Conservation (phyloP, 352 stramenopile genomes). For the Phytophthora hybrid region DNA sequence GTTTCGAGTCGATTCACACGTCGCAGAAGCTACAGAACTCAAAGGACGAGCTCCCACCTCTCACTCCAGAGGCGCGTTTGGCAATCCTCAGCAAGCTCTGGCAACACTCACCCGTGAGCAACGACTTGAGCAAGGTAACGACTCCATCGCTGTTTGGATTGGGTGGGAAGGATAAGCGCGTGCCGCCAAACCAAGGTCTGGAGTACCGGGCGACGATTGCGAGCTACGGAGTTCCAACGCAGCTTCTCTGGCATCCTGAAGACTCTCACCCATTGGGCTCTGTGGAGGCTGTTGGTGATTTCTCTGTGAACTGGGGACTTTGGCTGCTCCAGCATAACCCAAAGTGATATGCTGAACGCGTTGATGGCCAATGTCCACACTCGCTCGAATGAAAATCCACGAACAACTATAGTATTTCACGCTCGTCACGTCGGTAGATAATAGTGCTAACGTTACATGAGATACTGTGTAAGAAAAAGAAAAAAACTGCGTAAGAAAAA, state of each 20-base stretch:
- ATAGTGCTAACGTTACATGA: too few relatives aligned
- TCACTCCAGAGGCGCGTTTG: slow-evolving; percentile 57
- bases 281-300: slow-evolving; percentile 72
- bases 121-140: slow-evolving; percentile 86
- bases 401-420: too few relatives aligned
- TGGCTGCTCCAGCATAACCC: slow-evolving; percentile 76
- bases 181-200: slow-evolving; percentile 92
- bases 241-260: slow-evolving; percentile 78
- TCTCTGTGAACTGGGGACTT: slow-evolving; percentile 78
- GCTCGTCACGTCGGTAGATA: too few relatives aligned
- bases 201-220: slow-evolving; percentile 93
- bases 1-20: slow-evolving; percentile 90
- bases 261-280: slow-evolving; percentile 78
- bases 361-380: too few relatives aligned
- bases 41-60: slow-evolving; percentile 36
- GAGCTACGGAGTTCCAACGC: slow-evolving; percentile 57
- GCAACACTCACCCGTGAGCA: slow-evolving; percentile 87
- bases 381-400: too few relatives aligned
- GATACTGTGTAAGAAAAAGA: too few relatives aligned
- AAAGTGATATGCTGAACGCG: slow-evolving; percentile 11
- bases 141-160: slow-evolving; percentile 94
- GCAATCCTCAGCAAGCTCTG: slow-evolving; percentile 86
- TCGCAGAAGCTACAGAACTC: slow-evolving; percentile 54
- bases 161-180: slow-evolving; percentile 91
- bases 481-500: too few relatives aligned